phyloP scores from a whole-genome alignment of 176 grass and related monocot species.

The Zoysia japonica region DNA sequence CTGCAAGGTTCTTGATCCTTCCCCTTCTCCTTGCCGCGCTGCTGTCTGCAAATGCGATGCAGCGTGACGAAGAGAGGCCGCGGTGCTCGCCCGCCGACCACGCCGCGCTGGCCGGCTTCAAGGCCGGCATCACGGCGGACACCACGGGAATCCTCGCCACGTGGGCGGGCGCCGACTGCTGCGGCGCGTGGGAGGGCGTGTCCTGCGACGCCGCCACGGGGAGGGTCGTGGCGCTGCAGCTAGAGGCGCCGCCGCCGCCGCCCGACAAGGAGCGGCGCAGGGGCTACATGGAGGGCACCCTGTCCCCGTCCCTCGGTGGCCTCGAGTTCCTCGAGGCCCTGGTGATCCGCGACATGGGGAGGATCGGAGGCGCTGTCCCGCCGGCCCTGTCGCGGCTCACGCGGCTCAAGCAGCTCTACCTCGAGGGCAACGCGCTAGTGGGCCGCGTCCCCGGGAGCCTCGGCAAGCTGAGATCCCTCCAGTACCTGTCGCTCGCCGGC shows the following conservation, averaged over 20 bases:
- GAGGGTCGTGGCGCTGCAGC: constrained; percentile 57
- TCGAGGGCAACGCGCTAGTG: constrained; percentile 65
- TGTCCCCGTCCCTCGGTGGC: constrained; percentile 58
- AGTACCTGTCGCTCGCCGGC: constrained; percentile 53
- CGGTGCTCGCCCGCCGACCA: constrained; percentile 51
- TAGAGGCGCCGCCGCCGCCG: constrained; percentile 49
- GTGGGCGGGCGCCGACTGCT: constrained; percentile 67
- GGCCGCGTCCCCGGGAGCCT: constrained; percentile 55
- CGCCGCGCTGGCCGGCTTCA: constrained; percentile 63
- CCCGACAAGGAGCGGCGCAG: background rate
- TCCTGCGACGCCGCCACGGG: constrained; percentile 61
- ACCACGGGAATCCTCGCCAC: constrained; percentile 68
- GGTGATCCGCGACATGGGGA: constrained; percentile 59
- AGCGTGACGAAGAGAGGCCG: constrained; percentile 8
- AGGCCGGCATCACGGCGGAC: constrained; percentile 53
- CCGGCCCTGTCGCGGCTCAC: constrained; percentile 49
- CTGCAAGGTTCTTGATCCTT: background rate
- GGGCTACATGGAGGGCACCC: constrained; percentile 55
- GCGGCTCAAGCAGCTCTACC: constrained; percentile 70
- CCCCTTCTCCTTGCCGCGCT: background rate
- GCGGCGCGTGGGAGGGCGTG: constrained; percentile 71
- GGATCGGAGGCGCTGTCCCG: constrained; percentile 54
- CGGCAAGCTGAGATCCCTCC: constrained; percentile 43
- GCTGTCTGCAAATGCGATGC: background rate
- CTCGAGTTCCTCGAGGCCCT: constrained; percentile 63